A percentile compares a stretch with the other conserved stretches of the same genome.
phyloP scores from a whole-genome alignment of 345 rosid genomes.

The Anastatica hierochuntica region DNA sequence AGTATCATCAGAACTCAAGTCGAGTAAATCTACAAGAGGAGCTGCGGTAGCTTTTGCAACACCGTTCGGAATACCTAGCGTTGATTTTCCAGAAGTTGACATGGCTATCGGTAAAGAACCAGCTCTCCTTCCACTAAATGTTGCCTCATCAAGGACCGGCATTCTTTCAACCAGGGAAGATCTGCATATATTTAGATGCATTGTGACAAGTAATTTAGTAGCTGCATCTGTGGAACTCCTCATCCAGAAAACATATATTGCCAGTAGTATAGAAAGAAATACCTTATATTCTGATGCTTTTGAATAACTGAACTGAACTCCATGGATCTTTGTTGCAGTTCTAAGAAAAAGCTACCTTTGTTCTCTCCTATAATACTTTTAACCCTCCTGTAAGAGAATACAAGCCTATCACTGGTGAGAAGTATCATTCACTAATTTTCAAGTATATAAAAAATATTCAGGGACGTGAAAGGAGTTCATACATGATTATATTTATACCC shows the following conservation, averaged over 20 bases:
- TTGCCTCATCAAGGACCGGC: slow-evolving; percentile 98
- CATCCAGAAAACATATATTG: neutral
- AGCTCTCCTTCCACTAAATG: slow-evolving; percentile 80
- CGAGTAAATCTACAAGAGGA: slow-evolving; percentile 84
- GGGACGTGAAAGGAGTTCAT: neutral
- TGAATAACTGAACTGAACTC: slow-evolving; percentile 79
- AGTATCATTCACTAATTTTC: slow-evolving; percentile 6
- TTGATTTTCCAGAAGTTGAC: slow-evolving; percentile 48
- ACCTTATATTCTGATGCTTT: slow-evolving; percentile 87
- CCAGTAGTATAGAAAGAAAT: slow-evolving; percentile 10
- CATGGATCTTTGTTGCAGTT: slow-evolving; percentile 88
- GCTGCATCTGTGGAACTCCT: neutral
- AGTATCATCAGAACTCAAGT: slow-evolving; percentile 68
- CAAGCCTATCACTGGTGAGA: slow-evolving; percentile 6
- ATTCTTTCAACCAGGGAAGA: slow-evolving; percentile 87
- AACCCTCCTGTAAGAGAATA: slow-evolving; percentile 56
- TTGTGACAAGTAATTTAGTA: slow-evolving; percentile 1
- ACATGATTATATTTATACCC: slow-evolving; percentile 6
- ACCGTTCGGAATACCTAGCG: slow-evolving; percentile 67
- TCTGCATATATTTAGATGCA: slow-evolving; percentile 41
- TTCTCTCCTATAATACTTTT: slow-evolving; percentile 49
- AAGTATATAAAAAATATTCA: neutral
- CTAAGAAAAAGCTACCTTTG: slow-evolving; percentile 85
- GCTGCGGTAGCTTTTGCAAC: slow-evolving; percentile 65
- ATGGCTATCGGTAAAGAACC: slow-evolving; percentile 59